phyloP scores from a whole-genome alignment of 257 asterid genomes.

The Solanum okadae region DNA sequence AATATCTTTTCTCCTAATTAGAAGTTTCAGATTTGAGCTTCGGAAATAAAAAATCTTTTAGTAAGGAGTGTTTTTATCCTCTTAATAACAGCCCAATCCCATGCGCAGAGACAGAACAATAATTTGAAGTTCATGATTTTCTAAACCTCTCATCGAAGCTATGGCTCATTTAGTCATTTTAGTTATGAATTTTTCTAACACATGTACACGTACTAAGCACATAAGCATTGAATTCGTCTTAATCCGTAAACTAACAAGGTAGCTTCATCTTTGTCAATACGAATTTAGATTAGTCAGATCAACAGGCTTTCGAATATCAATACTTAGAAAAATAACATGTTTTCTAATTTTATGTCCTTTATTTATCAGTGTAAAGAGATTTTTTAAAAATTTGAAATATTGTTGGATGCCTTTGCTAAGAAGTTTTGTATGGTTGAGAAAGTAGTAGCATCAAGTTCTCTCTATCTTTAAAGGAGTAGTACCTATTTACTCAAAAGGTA shows the following conservation, averaged over 20 bases:
- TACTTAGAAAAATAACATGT: background rate
- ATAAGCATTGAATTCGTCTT: background rate
- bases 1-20: background rate
- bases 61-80: background rate
- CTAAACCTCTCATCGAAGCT: background rate
- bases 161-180: background rate
- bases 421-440: background rate
- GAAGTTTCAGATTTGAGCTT: background rate
- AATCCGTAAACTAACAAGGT: background rate
- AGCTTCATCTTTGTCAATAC: background rate
- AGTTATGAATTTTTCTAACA: background rate
- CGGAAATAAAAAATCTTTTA: background rate
- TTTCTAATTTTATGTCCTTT: background rate
- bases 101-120: background rate
- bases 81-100: background rate
- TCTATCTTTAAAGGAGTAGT: background rate
- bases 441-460: background rate
- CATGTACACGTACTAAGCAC: background rate
- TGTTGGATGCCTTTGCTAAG: background rate
- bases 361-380: background rate
- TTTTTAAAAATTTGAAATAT: background rate
- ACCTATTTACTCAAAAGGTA: background rate
- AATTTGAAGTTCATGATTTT: background rate
- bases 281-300: background rate
- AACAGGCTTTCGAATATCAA: background rate